These are phyloP conservation scores for thale cress (Arabidopsis thaliana) DNA, from an alignment of 345 rosid species.

Conservation along the genomic window TAIR10.1 NC_003076.8:20253001-20253500, in stretches of 20 bases:
- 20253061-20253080: slow-evolving; percentile 95
- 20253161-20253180: slow-evolving; percentile 93
- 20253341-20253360: slow-evolving; percentile 90
- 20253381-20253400: slow-evolving; percentile 93
- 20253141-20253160: slow-evolving; percentile 98
- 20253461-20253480: slow-evolving; percentile 49
- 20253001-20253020: slow-evolving; percentile 93
- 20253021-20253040: slow-evolving; percentile 95
- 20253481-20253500: slow-evolving; percentile 53
- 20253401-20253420: slow-evolving; percentile 81
- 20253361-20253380: slow-evolving; percentile 95
- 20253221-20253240: slow-evolving; percentile 98
- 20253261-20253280: slow-evolving; percentile 63
- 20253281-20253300: slow-evolving; percentile 56
- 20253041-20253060: slow-evolving; percentile 99
- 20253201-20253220: slow-evolving; percentile 93
- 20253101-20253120: slow-evolving; percentile 86
- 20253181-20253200: slow-evolving; percentile 91
- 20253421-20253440: slow-evolving; percentile 90
- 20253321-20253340: slow-evolving; percentile 67
- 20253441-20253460: slow-evolving; percentile 61
- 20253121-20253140: slow-evolving; percentile 86
- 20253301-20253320: slow-evolving; percentile 60
- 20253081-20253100: slow-evolving; percentile 94
- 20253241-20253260: slow-evolving; percentile 83